Percentiles rank a stretch among this genome's conserved stretches.
Evolutionary conservation across 371 early-diverging fungal species (phyloP).

Genomic region (Actinomortierella wolfii): DNA sequence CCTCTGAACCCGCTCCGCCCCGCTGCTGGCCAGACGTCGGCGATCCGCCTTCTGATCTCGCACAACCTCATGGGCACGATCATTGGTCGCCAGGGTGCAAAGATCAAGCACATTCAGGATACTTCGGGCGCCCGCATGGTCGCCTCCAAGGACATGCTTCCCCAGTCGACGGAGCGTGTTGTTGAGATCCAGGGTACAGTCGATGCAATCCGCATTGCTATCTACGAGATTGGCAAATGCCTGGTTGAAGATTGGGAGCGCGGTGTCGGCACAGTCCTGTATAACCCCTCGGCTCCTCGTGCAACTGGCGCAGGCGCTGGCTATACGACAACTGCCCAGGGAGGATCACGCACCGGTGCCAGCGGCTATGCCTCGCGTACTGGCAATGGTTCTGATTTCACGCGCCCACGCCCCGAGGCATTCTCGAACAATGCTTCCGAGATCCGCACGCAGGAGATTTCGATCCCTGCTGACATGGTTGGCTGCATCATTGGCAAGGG

Average conservation of each 20-base stretch:
- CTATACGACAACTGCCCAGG: slow-evolving; percentile 15
- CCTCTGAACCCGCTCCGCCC: slow-evolving; percentile 49
- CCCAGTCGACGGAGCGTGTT: slow-evolving; percentile 85
- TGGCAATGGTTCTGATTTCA: slow-evolving; percentile 56
- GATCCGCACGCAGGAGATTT: slow-evolving; percentile 75
- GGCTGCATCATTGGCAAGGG: slow-evolving; percentile 94
- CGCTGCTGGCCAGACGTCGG: slow-evolving; percentile 43
- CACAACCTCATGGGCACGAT: slow-evolving; percentile 88
- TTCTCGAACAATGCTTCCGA: neutral
- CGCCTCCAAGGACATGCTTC: slow-evolving; percentile 84
- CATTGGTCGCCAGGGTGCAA: slow-evolving; percentile 85
- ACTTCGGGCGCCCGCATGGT: slow-evolving; percentile 79
- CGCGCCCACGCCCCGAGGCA: slow-evolving; percentile 32
- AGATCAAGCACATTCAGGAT: slow-evolving; percentile 89
- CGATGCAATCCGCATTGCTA: slow-evolving; percentile 73
- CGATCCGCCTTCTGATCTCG: slow-evolving; percentile 79
- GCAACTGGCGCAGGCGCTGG: slow-evolving; percentile 5
- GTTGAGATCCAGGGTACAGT: slow-evolving; percentile 81
- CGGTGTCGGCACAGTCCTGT: slow-evolving; percentile 69
- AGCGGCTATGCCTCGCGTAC: slow-evolving; percentile 63
- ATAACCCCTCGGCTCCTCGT: slow-evolving; percentile 61
- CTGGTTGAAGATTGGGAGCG: slow-evolving; percentile 75
- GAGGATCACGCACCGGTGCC: slow-evolving; percentile 12
- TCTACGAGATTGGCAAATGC: slow-evolving; percentile 77
- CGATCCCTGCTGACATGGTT: slow-evolving; percentile 91